Evolutionary conservation across 1,284 basidiomycete genomes (phyloP).

Genomic region (Trichosporon faecale): DNA sequence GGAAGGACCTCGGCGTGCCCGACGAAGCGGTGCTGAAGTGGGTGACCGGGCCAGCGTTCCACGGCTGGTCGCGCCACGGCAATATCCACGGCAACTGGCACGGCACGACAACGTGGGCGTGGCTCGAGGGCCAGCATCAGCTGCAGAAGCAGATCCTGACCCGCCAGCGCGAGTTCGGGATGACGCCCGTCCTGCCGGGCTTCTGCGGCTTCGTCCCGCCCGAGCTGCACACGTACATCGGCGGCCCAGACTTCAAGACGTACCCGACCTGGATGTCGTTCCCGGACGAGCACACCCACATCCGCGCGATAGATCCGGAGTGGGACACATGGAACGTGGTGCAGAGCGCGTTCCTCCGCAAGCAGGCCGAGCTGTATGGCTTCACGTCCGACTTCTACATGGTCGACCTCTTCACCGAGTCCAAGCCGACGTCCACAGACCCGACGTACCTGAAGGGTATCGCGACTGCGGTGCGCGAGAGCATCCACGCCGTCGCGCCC

Average conservation of each 20-base stretch:
- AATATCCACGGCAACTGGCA: constrained; percentile 56
- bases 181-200: constrained; percentile 55
- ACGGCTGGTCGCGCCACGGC: constrained; percentile 55
- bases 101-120: constrained; percentile 48
- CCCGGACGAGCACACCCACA: constrained; percentile 42
- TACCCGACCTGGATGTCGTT: constrained; percentile 14
- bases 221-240: constrained; percentile 45
- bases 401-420: constrained; percentile 57
- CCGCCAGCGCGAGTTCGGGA: constrained; percentile 56
- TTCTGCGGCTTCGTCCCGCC: constrained; percentile 56
- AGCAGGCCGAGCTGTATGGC: constrained; percentile 54
- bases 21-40: constrained; percentile 51
- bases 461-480: constrained; percentile 49
- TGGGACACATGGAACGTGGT: constrained; percentile 52
- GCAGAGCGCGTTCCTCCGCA: constrained; percentile 54
- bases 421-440: constrained; percentile 51
- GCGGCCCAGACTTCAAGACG: constrained; percentile 51
- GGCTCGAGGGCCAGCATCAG: constrained; percentile 53
- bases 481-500: constrained; percentile 52
- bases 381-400: constrained; percentile 54
- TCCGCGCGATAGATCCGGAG: constrained; percentile 55
- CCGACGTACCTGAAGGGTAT: constrained; percentile 50
- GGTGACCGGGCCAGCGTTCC: constrained; percentile 55
- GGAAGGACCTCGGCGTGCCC: constrained; percentile 52
- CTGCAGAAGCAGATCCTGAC: constrained; percentile 52